phyloP scores from a whole-genome alignment of 495 filamentous ascomycete species.

The Usnea hakonensis region DNA sequence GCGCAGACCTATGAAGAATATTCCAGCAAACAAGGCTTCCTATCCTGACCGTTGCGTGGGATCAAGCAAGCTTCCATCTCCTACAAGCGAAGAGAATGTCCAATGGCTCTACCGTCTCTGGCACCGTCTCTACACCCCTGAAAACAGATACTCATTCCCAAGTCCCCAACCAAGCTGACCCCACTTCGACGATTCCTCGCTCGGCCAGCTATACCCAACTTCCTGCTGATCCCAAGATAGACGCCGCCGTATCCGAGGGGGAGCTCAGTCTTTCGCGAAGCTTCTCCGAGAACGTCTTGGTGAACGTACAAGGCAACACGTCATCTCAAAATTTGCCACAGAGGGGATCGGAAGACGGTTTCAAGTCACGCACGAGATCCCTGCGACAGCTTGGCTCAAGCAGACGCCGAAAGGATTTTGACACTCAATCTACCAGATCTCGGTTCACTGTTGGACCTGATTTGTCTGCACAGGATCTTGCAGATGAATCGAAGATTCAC shows the following conservation, averaged over 20 bases:
- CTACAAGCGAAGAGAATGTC: constrained; percentile 6
- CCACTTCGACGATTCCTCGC: constrained; percentile 12
- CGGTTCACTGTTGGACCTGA: constrained; percentile 14
- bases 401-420: not conserved
- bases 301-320: constrained; percentile 8
- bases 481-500: not conserved
- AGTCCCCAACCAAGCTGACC: not conserved
- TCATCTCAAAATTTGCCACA: not conserved
- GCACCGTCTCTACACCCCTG: not conserved
- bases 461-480: not conserved
- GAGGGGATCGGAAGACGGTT: not conserved
- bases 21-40: not conserved
- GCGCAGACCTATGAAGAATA: constrained; percentile 6
- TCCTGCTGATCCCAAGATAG: not conserved
- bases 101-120: constrained; percentile 7
- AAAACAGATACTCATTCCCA: not conserved
- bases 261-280: constrained; percentile 12
- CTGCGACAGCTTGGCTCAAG: constrained; percentile 9
- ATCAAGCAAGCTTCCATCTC: not conserved
- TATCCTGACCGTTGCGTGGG: not conserved
- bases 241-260: not conserved
- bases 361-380: constrained; percentile 5
- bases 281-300: constrained; percentile 23
- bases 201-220: constrained; percentile 24
- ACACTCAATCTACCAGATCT: constrained; percentile 1